Evolutionary conservation across 2,329 filamentous ascomycete species (phyloP), one percentile per base, ranked within the genome.

Genomic region (Penicillium sp.): DNA sequence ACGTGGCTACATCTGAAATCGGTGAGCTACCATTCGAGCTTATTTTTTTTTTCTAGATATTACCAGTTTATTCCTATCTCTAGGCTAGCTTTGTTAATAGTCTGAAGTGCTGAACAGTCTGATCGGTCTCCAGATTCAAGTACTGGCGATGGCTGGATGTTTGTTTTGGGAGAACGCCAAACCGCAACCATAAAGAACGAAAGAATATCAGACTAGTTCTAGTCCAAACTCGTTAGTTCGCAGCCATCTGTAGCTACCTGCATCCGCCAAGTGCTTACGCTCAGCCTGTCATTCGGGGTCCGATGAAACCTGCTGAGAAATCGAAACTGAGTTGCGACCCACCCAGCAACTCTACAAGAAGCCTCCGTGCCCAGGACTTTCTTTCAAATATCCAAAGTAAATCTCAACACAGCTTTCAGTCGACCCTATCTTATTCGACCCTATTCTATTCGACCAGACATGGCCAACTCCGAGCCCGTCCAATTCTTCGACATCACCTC

Each of bases 401-500:
- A 18, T 15, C 9, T 16, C 13, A 16, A 23, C 23, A 45, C 24
- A 28, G 5, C 41, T n/a, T 12, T 45, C 38, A 39, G 5, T 16
- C n/a, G 15, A 7, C 24, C 41, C 23, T 38, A 38, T 16, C 10
- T 28, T 28, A 38, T 31, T 10, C 26, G 4, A 31, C 1, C 15
- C 23, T 38, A 38, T 16, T 7, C 24, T 28, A 38, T 31, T 10
- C 26, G 4, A 31, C 1, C 15, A 18, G 57, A 45, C 48, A 68
- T 69, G 64, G 31, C 61, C 7, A 42, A 58, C 34, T 47, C 53
- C 2, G 54, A 63, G 13, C 65, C 67, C 1, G 63, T 71, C 16
- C 69, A 72, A 42, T 67, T 72, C 50, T 71, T 72, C 50, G 69
- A 72, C 50, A 59, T 72, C 29, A 47, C 44, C 15, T 70, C 65